Base-by-base conservation (phyloP, 2,329 filamentous ascomycete genomes). In the Madurella fahalii region DNA sequence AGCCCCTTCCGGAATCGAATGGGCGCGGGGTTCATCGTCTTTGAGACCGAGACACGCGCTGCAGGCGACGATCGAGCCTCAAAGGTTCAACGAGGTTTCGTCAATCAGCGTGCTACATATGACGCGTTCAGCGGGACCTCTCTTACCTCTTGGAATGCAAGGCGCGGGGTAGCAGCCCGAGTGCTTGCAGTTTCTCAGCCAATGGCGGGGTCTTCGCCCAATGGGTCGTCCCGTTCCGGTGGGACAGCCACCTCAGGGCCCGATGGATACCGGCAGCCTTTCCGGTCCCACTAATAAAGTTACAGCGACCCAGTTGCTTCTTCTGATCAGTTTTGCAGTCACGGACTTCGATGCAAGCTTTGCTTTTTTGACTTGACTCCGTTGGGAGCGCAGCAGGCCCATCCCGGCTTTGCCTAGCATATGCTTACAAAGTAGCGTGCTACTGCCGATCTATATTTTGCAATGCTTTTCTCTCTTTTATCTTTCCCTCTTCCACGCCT, bases 1-100 rank as follows among this genome's bases (percentile, higher is more conserved):
- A 64, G 55, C 67, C 68, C 67, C 69, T 69, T 56, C 43, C 45
- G 50, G 40, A 46, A 37, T 12, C 16, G 32, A 9, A 30, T 11
- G 31, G 40, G 39, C 16, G 13, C 13, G 13, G 12, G 17, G 18
- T 47, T 46, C 50, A 63, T 60, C 30, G 52, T 42, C 48, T 45
- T 39, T n/a, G 2, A n/a, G 43, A 41, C n/a, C 40, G 39, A 54
- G 37, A 37, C 43, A 50, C 39, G 25, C 41, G 41, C 25, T 41
- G 46, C 34, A 43, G 34, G 34, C 18, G 20, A 16, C 20, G 43
- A 46, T 43, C n/a, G 15, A 37, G 40, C 40, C 31, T 52, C 37
- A 25, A 45, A 50, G 44, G 50, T 32, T 50, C 50, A 40, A 40
- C 18, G 45, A 25, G 13, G 47, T 32, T 44, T 25, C 47, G 20